These are phyloP conservation scores for Metschnikowia chrysomelidarum DNA, from an alignment of 805 yeast genomes.

Conservation along the genomic window DNA sequence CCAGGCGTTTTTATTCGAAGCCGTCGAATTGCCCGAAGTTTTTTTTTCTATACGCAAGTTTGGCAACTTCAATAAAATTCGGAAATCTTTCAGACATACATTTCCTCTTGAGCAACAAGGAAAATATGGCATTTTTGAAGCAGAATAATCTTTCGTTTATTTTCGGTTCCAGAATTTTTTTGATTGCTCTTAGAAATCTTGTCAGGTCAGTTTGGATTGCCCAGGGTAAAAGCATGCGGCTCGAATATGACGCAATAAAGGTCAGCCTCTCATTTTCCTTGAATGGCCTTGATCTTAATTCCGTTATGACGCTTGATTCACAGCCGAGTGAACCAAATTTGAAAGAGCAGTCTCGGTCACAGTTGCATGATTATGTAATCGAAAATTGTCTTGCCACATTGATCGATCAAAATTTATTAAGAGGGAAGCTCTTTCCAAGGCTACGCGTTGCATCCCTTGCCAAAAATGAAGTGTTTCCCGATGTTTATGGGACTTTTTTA, in stretches of 20 bases:
- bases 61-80: conserved; percentile 35
- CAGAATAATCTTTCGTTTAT: conserved; percentile 38
- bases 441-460: conserved; percentile 41
- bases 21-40: conserved; percentile 20
- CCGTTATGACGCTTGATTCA: conserved; percentile 7
- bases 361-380: conserved; percentile 38
- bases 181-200: conserved; percentile 47
- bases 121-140: conserved; percentile 36
- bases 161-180: conserved; percentile 44
- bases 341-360: background rate
- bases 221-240: conserved; percentile 23
- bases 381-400: conserved; percentile 51
- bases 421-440: conserved; percentile 49
- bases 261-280: conserved; percentile 21
- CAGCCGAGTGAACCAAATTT: background rate
- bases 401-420: conserved; percentile 53
- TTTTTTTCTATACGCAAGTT: conserved; percentile 33
- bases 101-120: conserved; percentile 23
- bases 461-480: conserved; percentile 44
- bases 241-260: conserved; percentile 30
- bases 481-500: conserved; percentile 21
- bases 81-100: conserved; percentile 44
- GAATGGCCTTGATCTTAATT: conserved; percentile 12
- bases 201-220: conserved; percentile 33
- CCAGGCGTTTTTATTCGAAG: conserved; percentile 15